phyloP scores from a whole-genome alignment of 2,329 filamentous ascomycete genomes.

The Ceratocystis cacaofunesta region DNA sequence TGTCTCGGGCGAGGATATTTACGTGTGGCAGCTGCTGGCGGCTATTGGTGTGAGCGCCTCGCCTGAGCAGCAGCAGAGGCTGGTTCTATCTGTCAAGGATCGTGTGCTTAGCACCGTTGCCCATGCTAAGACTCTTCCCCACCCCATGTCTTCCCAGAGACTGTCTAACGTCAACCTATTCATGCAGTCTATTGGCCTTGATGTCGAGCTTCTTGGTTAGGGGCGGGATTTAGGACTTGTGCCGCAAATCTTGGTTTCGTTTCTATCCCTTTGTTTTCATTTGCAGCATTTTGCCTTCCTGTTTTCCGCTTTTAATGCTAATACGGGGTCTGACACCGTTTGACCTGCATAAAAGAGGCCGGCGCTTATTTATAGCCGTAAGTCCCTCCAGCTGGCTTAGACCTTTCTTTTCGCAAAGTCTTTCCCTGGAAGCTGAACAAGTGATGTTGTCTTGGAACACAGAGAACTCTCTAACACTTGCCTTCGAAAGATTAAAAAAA shows the following conservation, averaged over 20 bases:
- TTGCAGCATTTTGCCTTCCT: slow-evolving; percentile 2
- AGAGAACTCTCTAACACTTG: not conserved
- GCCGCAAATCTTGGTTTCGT: slow-evolving; percentile 1
- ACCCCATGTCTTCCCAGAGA: slow-evolving; percentile 69
- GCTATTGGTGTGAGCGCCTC: slow-evolving; percentile 87
- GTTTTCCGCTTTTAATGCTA: not conserved
- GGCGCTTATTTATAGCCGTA: slow-evolving; percentile 17
- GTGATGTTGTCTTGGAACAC: not conserved
- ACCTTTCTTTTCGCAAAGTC: slow-evolving; percentile 17
- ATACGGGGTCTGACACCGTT: not conserved
- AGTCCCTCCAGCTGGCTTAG: slow-evolving; percentile 11
- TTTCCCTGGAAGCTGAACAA: slow-evolving; percentile 1
- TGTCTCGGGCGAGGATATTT: slow-evolving; percentile 79
- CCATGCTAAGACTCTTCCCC: slow-evolving; percentile 75
- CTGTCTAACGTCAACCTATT: slow-evolving; percentile 92
- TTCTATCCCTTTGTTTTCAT: slow-evolving; percentile 10
- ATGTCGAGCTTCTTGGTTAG: slow-evolving; percentile 56
- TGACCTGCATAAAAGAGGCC: slow-evolving; percentile 1
- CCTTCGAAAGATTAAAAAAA: not conserved
- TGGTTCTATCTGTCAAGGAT: slow-evolving; percentile 94
- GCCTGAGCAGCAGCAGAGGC: slow-evolving; percentile 84
- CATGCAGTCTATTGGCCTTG: slow-evolving; percentile 96
- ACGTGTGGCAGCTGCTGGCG: slow-evolving; percentile 95
- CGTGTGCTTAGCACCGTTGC: slow-evolving; percentile 90
- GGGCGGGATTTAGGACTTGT: not conserved